Evolutionary conservation across 805 yeast species (phyloP).

Genomic region (Maudiozyma saulgeensis): DNA sequence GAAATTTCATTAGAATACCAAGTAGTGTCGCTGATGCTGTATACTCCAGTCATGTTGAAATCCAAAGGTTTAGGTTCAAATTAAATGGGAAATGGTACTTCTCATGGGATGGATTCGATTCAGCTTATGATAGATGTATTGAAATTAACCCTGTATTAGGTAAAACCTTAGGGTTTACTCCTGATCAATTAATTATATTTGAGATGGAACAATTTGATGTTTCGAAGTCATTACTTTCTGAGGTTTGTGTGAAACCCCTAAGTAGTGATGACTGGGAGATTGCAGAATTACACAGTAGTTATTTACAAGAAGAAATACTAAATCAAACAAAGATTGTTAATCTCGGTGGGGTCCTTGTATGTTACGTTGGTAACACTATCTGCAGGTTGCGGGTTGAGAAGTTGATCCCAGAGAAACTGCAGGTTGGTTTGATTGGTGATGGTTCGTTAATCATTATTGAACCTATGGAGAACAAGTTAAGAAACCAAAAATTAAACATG

Average conservation of each 20-base stretch:
- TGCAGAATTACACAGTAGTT: conserved; percentile 71
- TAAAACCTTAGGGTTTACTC: not conserved
- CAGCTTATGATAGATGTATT: conserved; percentile 8
- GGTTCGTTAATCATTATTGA: conserved; percentile 68
- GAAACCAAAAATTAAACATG: conserved; percentile 9
- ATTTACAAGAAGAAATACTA: conserved; percentile 62
- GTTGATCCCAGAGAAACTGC: conserved; percentile 33
- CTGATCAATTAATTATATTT: conserved; percentile 5
- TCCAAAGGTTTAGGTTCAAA: conserved; percentile 7
- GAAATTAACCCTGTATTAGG: conserved; percentile 24
- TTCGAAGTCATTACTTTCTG: conserved; percentile 31
- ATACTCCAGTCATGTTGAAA: conserved; percentile 2
- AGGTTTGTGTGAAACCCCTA: conserved; percentile 69
- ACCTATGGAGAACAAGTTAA: conserved; percentile 44
- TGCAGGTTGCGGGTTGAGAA: conserved; percentile 50
- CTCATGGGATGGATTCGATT: conserved; percentile 11
- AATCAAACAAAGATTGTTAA: conserved; percentile 75
- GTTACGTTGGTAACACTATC: conserved; percentile 54
- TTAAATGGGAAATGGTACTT: conserved; percentile 2
- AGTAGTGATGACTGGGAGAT: conserved; percentile 82
- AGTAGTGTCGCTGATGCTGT: conserved; percentile 4
- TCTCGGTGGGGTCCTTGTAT: conserved; percentile 47
- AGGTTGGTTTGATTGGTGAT: conserved; percentile 46
- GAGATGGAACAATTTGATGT: conserved; percentile 8
- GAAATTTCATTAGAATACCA: conserved; percentile 26